Conservation (phyloP, 1,139 yeast species). For the Suhomyces choctaworum region DNA sequence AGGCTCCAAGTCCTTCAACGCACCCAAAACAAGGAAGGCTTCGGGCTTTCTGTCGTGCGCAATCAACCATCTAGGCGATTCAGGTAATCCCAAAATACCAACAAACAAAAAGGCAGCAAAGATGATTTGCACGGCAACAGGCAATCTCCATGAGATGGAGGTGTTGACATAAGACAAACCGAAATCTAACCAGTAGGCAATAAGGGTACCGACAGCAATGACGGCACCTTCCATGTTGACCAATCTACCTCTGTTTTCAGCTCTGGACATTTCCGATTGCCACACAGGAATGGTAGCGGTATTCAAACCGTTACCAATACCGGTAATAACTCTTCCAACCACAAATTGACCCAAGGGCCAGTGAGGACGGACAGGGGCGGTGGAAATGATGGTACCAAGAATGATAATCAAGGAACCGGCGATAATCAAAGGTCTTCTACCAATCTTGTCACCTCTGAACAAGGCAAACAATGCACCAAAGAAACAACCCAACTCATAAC, state of each 20-base stretch:
- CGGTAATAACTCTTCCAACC: slow-evolving; percentile 75
- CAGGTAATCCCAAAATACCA: slow-evolving; percentile 52
- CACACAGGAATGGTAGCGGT: slow-evolving; percentile 82
- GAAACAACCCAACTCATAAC: slow-evolving; percentile 78
- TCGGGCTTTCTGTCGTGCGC: slow-evolving; percentile 53
- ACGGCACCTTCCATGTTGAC: slow-evolving; percentile 72
- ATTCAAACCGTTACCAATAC: slow-evolving; percentile 75
- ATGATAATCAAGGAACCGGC: slow-evolving; percentile 59
- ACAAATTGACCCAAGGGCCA: slow-evolving; percentile 66
- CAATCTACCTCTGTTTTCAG: slow-evolving; percentile 70
- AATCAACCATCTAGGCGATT: slow-evolving; percentile 75
- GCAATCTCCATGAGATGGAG: slow-evolving; percentile 46
- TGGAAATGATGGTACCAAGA: slow-evolving; percentile 64
- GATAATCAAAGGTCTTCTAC: slow-evolving; percentile 66
- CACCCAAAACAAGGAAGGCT: slow-evolving; percentile 44
- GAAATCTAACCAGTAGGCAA: slow-evolving; percentile 78
- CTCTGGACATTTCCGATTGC: slow-evolving; percentile 76
- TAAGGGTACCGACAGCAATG: slow-evolving; percentile 67
- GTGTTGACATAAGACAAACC: slow-evolving; percentile 60
- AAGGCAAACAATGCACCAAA: slow-evolving; percentile 69
- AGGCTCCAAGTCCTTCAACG: slow-evolving; percentile 35
- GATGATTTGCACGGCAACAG: slow-evolving; percentile 40
- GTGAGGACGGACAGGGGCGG: slow-evolving; percentile 52
- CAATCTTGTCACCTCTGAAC: slow-evolving; percentile 60
- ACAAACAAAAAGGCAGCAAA: slow-evolving; percentile 39